Conservation (phyloP, 257 asterid species). For the Apocynum venetum region DNA sequence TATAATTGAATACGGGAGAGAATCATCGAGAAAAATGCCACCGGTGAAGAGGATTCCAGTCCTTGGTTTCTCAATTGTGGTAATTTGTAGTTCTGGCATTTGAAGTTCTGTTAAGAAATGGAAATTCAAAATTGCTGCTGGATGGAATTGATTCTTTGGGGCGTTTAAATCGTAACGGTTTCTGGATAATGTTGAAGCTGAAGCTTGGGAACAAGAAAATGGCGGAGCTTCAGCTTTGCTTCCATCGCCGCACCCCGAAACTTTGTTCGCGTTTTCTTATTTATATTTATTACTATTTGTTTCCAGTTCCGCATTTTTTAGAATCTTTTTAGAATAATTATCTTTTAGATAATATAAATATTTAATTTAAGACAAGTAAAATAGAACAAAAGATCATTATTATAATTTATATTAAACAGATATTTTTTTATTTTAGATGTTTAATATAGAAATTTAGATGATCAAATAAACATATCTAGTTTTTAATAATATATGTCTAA, state of each 20-base stretch:
- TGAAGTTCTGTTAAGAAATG: neutral
- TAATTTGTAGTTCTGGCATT: constrained; percentile 34
- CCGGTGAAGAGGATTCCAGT: constrained; percentile 34
- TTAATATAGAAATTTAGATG: too few species aligned
- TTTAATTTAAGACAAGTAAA: too few species aligned
- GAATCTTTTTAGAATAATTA: too few species aligned
- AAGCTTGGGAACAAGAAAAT: constrained; percentile 16
- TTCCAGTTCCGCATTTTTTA: too few species aligned
- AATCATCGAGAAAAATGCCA: constrained; percentile 61
- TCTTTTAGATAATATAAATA: too few species aligned
- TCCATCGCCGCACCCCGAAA: constrained; percentile 35
- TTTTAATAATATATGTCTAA: too few species aligned
- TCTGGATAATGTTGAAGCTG: constrained; percentile 16
- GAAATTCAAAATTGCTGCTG: neutral
- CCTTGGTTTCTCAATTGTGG: constrained; percentile 7
- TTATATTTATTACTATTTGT: neutral
- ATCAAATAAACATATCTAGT: too few species aligned
- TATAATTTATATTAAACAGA: too few species aligned
- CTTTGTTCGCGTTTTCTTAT: neutral
- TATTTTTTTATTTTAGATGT: too few species aligned
- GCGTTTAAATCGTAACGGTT: constrained; percentile 17
- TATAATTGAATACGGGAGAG: constrained; percentile 49
- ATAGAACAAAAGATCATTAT: too few species aligned
- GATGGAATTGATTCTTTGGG: constrained; percentile 8
- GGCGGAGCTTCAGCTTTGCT: constrained; percentile 30